Base-by-base conservation (phyloP, 1,284 basidiomycete species). In the Heterobasidion parviporum region DNA sequence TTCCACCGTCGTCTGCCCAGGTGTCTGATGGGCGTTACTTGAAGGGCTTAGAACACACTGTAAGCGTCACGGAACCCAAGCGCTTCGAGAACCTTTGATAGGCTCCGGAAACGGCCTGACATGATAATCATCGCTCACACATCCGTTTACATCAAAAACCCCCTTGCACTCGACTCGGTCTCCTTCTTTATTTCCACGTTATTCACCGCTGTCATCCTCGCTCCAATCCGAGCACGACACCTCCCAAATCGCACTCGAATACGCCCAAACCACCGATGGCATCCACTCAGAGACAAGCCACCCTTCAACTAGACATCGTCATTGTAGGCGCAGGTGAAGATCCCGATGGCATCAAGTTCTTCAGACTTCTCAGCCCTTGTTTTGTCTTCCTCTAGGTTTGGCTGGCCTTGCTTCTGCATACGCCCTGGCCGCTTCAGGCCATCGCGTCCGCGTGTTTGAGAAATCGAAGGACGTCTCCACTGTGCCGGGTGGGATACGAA, bases 321-420 rank as follows among this genome's bases (percentile, higher is more conserved):
- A 48, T 48, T 32, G 46, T 48, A 12, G 46, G 46, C 26, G 46
- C 16, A 15, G 46, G 46, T 48, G 46, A 48, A 16, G 10, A 10
- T 16, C 26, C 46, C n/a, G n/a, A 32, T 48, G 18, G 10, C 18
- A 48, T 32, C 10, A 14, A n/a, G 10, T 10, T 48, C 12, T 5
- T 41, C 38, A 41, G 26, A 44, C 12, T 44, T 44, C 41, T 16
- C 41, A 48, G 46, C 46, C 9, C 46, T 32, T 10, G 26, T 20
- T 48, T 14, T 48, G 16, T 48, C 46, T 48, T 32, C 10, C 46
- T 26, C 12, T 48, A n/a, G 50, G 50, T 51, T 26, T 51, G 8
- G 64, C 65, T 48, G 82, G 81, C 32, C 73, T 84, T 6, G 75
- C 82, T 1, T 72, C 72, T 14, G 82, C 80, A 8, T 75, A 75